A percentile compares a stretch with the other conserved stretches of the same genome.
These are phyloP conservation scores for Basidiobolus meristosporus DNA, from an alignment of 371 early-diverging fungal genomes.

Conservation along the genomic window DNA sequence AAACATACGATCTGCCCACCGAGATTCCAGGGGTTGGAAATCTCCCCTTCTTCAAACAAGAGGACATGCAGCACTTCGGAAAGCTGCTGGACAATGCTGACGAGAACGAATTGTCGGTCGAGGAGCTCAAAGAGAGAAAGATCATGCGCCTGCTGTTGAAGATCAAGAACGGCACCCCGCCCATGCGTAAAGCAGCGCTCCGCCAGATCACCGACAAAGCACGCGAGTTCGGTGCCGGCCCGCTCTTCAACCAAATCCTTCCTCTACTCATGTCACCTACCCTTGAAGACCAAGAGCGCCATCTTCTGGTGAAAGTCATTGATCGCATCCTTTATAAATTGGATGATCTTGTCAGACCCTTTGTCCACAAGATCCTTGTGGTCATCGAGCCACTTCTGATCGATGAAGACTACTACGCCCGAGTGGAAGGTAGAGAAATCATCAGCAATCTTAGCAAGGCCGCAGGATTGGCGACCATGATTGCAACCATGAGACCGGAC, in stretches of 20 bases:
- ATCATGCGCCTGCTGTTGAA: conserved; percentile 86
- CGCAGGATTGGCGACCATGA: conserved; percentile 94
- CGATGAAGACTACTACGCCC: conserved; percentile 93
- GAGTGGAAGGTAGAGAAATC: conserved; percentile 94
- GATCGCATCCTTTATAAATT: conserved; percentile 90
- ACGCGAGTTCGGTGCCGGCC: conserved; percentile 84
- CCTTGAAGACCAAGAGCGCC: conserved; percentile 94
- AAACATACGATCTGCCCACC: conserved; percentile 47
- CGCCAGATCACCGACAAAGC: conserved; percentile 92
- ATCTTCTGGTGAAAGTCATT: conserved; percentile 90
- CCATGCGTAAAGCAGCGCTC: conserved; percentile 80
- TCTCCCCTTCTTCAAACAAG: conserved; percentile 88
- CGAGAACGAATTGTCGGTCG: conserved; percentile 65
- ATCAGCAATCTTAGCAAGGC: conserved; percentile 94
- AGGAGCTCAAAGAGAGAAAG: conserved; percentile 85
- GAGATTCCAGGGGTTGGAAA: conserved; percentile 81
- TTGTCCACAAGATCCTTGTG: conserved; percentile 92
- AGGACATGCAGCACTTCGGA: conserved; percentile 93
- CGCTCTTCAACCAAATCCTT: conserved; percentile 90
- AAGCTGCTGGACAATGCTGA: conserved; percentile 71
- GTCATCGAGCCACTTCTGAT: conserved; percentile 94
- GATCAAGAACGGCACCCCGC: conserved; percentile 95
- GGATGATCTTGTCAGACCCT: conserved; percentile 90
- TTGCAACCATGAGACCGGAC: conserved; percentile 94
- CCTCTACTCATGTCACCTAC: conserved; percentile 92